Percentiles rank a stretch among this genome's conserved stretches.
phyloP scores from a whole-genome alignment of 2,329 filamentous ascomycete species.

The Parasarocladium wereldwijsianum region DNA sequence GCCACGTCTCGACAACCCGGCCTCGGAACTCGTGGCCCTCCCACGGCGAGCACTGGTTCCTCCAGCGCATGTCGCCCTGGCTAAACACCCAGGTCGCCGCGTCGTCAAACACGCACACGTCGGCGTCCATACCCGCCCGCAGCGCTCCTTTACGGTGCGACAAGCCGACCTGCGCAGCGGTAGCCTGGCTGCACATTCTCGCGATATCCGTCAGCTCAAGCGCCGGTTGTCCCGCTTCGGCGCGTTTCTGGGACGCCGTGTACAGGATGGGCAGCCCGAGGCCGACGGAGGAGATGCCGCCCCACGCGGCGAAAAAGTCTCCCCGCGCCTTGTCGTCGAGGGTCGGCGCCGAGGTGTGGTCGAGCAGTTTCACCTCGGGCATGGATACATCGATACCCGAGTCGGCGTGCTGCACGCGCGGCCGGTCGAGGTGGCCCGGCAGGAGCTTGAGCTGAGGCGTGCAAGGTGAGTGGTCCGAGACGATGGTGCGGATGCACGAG shows the following conservation, averaged over 20 bases:
- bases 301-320: constrained; percentile 94
- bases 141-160: constrained; percentile 64
- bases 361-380: constrained; percentile 10
- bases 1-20: constrained; percentile 72
- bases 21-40: constrained; percentile 67
- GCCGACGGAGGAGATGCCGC: constrained; percentile 87
- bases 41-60: constrained; percentile 85
- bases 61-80: constrained; percentile 76
- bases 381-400: constrained; percentile 36
- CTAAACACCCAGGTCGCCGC: constrained; percentile 60
- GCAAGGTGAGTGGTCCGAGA: constrained; percentile 92
- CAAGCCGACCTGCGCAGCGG: constrained; percentile 76
- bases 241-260: constrained; percentile 55
- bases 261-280: constrained; percentile 83
- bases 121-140: constrained; percentile 69
- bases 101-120: constrained; percentile 88
- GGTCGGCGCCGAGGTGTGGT: neutral
- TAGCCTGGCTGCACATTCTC: constrained; percentile 72
- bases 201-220: constrained; percentile 63
- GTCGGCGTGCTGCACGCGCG: constrained; percentile 31
- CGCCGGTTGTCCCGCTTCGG: constrained; percentile 27
- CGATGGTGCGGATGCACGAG: constrained; percentile 79
- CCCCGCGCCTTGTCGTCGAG: constrained; percentile 31
- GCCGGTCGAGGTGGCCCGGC: constrained; percentile 43
- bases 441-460: constrained; percentile 88